Evolutionary conservation across 495 filamentous ascomycete genomes (phyloP).

Genomic region (Apiosordaria backusii): DNA sequence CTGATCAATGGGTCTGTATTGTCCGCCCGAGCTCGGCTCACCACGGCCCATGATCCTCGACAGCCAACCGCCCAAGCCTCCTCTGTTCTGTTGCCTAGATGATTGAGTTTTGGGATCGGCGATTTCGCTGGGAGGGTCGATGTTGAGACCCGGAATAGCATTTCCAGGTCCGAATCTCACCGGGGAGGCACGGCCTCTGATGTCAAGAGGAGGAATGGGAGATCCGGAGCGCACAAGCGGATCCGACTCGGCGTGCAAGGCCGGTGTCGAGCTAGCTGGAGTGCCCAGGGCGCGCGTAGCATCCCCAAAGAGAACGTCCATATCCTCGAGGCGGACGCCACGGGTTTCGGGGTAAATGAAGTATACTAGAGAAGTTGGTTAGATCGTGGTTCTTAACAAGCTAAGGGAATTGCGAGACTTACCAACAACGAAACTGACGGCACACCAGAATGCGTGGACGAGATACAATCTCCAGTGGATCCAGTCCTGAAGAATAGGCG

Average conservation of each 20-base stretch:
- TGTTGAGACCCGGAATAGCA: conserved; percentile 37
- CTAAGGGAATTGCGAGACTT: conserved; percentile 38
- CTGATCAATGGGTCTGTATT: conserved; percentile 44
- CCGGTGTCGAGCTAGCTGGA: conserved; percentile 51
- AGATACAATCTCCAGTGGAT: conserved; percentile 94
- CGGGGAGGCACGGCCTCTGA: conserved; percentile 43
- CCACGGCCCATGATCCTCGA: conserved; percentile 42
- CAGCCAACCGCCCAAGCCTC: conserved; percentile 48
- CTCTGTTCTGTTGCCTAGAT: conserved; percentile 23
- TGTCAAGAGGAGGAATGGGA: conserved; percentile 74
- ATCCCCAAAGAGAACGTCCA: conserved; percentile 89
- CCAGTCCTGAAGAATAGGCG: conserved; percentile 82
- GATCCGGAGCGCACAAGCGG: conserved; percentile 69
- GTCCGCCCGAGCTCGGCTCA: conserved; percentile 30
- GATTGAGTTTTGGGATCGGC: conserved; percentile 29
- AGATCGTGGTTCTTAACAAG: conserved; percentile 13
- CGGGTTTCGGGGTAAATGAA: conserved; percentile 97
- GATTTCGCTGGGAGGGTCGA: conserved; percentile 39
- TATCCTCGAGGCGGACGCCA: conserved; percentile 91
- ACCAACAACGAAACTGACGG: conserved; percentile 94
- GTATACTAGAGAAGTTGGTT: conserved; percentile 61
- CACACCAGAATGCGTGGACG: conserved; percentile 95
- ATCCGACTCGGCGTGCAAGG: conserved; percentile 59
- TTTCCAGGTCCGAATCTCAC: conserved; percentile 30
- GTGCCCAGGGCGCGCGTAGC: conserved; percentile 67